A percentile compares a stretch with the other conserved stretches of the same genome.
Conservation (phyloP, 352 stramenopile species). For the Phytopythium helicoides region DNA sequence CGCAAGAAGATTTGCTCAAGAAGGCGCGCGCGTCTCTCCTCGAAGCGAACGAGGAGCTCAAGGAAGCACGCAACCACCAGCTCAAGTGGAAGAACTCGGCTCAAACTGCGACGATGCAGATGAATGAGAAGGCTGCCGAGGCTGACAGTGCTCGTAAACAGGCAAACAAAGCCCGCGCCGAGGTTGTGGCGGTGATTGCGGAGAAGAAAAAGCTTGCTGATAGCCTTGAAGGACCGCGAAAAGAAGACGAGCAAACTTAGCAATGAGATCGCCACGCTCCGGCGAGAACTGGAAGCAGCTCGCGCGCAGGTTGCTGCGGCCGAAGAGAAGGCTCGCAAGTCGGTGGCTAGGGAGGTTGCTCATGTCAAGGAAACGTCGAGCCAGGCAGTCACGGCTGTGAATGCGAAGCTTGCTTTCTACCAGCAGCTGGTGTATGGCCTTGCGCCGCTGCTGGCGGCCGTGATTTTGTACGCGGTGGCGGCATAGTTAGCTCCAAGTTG, state of each 20-base stretch:
- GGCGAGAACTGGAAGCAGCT: constrained; percentile 30
- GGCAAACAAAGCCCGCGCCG: constrained; percentile 43
- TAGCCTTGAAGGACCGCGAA: constrained; percentile 63
- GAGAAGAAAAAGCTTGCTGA: constrained; percentile 48
- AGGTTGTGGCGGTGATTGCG: constrained; percentile 40
- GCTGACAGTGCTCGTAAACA: constrained; percentile 67
- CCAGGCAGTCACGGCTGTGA: constrained; percentile 17
- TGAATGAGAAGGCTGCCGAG: constrained; percentile 67
- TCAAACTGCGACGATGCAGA: constrained; percentile 51
- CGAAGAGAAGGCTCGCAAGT: constrained; percentile 27
- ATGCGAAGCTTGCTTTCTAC: constrained; percentile 54
- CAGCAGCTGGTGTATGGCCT: constrained; percentile 50
- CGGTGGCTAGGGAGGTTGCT: constrained; percentile 33
- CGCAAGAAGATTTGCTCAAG: constrained; percentile 68
- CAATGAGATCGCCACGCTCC: constrained; percentile 47
- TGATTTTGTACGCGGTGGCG: constrained; percentile 47
- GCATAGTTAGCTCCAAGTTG: constrained; percentile 22
- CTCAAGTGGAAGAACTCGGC: constrained; percentile 77
- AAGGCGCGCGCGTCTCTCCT: constrained; percentile 66
- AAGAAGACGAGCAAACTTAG: constrained; percentile 67
- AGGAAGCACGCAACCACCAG: constrained; percentile 56
- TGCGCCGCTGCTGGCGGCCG: constrained; percentile 49
- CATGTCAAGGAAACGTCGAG: constrained; percentile 37
- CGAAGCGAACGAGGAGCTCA: constrained; percentile 73
- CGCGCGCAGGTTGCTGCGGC: constrained; percentile 20